Percentiles rank a stretch among this genome's conserved stretches.
These are phyloP conservation scores for Artemisia argyi DNA, from an alignment of 129 eudicot genomes.

Conservation along the genomic window DNA sequence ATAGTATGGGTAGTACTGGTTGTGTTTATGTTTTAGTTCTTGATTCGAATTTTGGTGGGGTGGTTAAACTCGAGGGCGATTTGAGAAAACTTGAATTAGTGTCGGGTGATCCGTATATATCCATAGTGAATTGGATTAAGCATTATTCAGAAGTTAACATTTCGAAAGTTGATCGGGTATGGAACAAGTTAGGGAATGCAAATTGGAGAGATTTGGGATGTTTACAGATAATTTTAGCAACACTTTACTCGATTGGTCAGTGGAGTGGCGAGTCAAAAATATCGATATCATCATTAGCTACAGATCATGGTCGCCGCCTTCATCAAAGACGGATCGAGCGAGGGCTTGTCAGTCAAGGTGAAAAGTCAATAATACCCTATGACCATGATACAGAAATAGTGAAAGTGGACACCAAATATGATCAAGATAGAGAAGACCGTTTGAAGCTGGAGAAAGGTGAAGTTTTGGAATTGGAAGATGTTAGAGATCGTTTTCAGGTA, in stretches of 20 bases:
- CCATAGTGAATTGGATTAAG: constrained; percentile 68
- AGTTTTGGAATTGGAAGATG: constrained; percentile 59
- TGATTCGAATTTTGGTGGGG: constrained; percentile 79
- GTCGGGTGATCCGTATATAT: constrained; percentile 50
- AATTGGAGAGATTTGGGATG: constrained; percentile 92
- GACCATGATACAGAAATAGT: constrained; percentile 26
- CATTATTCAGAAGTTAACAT: constrained; percentile 54
- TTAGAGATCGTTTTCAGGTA: constrained; percentile 57
- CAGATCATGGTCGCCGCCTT: constrained; percentile 70
- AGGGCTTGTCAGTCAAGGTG: constrained; percentile 32
- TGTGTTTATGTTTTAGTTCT: constrained; percentile 67
- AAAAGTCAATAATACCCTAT: constrained; percentile 30
- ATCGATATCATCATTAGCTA: constrained; percentile 65
- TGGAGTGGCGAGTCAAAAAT: constrained; percentile 68
- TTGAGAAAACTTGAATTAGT: constrained; percentile 59
- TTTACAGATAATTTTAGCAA: constrained; percentile 66
- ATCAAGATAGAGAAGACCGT: constrained; percentile 36
- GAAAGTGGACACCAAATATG: constrained; percentile 27
- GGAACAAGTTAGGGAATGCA: constrained; percentile 92
- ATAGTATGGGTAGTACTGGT: constrained; percentile 33
- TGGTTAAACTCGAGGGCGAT: constrained; percentile 74
- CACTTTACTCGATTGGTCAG: constrained; percentile 62
- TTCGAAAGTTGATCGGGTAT: constrained; percentile 63
- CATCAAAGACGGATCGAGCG: constrained; percentile 67
- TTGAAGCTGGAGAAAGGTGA: constrained; percentile 65